Conservation (phyloP, 306 rosid genomes). For the Rosa chinensis region DNA sequence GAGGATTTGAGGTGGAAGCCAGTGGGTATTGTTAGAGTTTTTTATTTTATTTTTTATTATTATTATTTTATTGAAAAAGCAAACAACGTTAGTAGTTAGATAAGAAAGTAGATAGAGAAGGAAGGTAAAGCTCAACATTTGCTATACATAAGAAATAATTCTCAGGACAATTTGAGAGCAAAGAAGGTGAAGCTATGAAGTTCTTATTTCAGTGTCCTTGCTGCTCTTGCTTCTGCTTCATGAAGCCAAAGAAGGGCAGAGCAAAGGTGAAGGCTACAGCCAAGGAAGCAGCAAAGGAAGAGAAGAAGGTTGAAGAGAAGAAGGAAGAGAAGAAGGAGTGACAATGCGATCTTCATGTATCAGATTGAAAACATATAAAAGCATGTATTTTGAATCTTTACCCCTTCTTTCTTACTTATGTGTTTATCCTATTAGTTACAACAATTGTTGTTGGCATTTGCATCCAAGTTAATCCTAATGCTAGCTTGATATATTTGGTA, state of each 20-base stretch:
- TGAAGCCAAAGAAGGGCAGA: constrained; percentile 64
- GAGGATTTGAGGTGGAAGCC: constrained; percentile 46
- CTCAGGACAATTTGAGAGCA: not conserved
- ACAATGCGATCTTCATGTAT: constrained; percentile 16
- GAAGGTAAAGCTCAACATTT: not conserved
- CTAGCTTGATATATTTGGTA: not conserved
- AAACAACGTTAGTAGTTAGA: constrained; percentile 8
- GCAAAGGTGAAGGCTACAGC: constrained; percentile 41
- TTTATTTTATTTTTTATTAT: not conserved
- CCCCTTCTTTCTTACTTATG: not conserved
- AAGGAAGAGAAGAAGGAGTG: constrained; percentile 44
- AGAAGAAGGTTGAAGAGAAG: constrained; percentile 23
- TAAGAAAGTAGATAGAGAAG: constrained; percentile 24
- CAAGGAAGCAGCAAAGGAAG: constrained; percentile 13
- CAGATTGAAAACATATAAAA: not conserved
- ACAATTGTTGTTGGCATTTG: constrained; percentile 3
- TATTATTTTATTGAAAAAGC: not conserved
- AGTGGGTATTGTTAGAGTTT: constrained; percentile 5
- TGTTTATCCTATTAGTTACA: constrained; percentile 8
- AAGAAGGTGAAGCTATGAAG: constrained; percentile 42
- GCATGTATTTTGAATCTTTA: not conserved
- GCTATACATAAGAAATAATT: not conserved
- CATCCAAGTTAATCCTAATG: not conserved
- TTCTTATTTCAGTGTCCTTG: constrained; percentile 68
- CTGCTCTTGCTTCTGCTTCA: constrained; percentile 66